Conservation (phyloP, 495 filamentous ascomycete species). For the Penicillium mononematosum region DNA sequence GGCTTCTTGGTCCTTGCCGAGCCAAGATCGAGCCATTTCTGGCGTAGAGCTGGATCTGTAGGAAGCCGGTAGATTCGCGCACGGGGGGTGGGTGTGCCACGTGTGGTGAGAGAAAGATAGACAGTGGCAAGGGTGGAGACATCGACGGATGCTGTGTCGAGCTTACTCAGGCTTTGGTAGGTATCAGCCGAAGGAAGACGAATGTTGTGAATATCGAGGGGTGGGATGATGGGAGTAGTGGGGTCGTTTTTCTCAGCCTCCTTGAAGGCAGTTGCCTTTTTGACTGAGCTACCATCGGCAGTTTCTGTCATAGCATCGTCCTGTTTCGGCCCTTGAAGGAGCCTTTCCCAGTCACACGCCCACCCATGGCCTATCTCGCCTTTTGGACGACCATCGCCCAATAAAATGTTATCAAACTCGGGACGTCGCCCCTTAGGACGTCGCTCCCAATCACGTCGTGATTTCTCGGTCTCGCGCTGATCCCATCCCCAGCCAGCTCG, state of each 20-base stretch:
- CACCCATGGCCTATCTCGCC: slow-evolving; percentile 84
- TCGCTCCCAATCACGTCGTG: slow-evolving; percentile 69
- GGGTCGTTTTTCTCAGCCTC: slow-evolving; percentile 3
- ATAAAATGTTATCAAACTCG: slow-evolving; percentile 71
- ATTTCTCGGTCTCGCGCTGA: slow-evolving; percentile 57
- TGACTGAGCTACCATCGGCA: slow-evolving; percentile 1
- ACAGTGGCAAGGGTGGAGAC: slow-evolving; percentile 53
- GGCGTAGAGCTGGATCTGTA: slow-evolving; percentile 43
- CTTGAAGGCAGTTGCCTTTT: slow-evolving; percentile 19
- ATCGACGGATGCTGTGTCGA: slow-evolving; percentile 23
- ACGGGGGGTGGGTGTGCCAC: slow-evolving; percentile 60
- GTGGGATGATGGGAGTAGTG: slow-evolving; percentile 16
- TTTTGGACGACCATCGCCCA: slow-evolving; percentile 65
- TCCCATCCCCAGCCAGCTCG: slow-evolving; percentile 78
- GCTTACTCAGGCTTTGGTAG: slow-evolving; percentile 23
- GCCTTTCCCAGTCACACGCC: slow-evolving; percentile 81
- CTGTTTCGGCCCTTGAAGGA: slow-evolving; percentile 42
- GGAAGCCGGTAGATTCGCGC: slow-evolving; percentile 75
- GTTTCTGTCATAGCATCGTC: slow-evolving; percentile 7
- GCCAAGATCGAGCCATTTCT: slow-evolving; percentile 52
- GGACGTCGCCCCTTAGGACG: slow-evolving; percentile 79
- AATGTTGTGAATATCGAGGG: slow-evolving; percentile 36
- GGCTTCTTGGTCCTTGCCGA: slow-evolving; percentile 19
- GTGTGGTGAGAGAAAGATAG: slow-evolving; percentile 54
- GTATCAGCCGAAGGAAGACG: slow-evolving; percentile 24